phyloP scores from a whole-genome alignment of 2,329 filamentous ascomycete genomes.

The Kalmusia sp. region DNA sequence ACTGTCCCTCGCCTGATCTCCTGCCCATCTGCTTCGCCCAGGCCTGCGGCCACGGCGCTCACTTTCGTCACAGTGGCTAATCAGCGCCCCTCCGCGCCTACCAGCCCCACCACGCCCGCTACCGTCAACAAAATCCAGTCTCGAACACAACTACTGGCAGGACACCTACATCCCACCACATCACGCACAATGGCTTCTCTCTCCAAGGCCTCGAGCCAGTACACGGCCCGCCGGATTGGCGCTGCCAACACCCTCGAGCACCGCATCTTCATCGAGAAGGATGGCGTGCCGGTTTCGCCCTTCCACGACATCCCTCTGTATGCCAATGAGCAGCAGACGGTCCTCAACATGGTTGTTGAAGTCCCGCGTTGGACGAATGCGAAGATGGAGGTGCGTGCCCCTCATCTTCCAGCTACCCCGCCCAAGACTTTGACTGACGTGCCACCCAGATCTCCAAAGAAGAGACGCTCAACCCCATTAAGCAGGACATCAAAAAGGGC shows the following conservation, averaged over 20 bases:
- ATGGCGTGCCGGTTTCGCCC: slow-evolving; percentile 90
- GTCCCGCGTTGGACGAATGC: slow-evolving; percentile 99
- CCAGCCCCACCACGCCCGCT: slow-evolving; percentile 47
- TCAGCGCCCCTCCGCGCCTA: slow-evolving; percentile 39
- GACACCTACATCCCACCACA: slow-evolving; percentile 45
- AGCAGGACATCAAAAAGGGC: slow-evolving; percentile 99
- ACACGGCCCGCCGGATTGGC: slow-evolving; percentile 84
- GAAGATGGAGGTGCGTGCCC: slow-evolving; percentile 87
- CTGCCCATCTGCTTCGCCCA: slow-evolving; percentile 32
- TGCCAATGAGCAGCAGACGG: slow-evolving; percentile 92
- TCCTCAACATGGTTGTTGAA: slow-evolving; percentile 99
- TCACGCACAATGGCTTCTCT: slow-evolving; percentile 27
- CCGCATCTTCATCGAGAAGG: slow-evolving; percentile 97
- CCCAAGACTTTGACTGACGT: slow-evolving; percentile 26
- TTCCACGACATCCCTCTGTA: slow-evolving; percentile 99
- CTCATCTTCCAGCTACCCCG: slow-evolving; percentile 22
- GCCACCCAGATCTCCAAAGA: slow-evolving; percentile 90
- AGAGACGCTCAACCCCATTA: slow-evolving; percentile 97
- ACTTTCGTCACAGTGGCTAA: slow-evolving; percentile 50
- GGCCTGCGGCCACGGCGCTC: slow-evolving; percentile 32
- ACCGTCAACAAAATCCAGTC: slow-evolving; percentile 49
- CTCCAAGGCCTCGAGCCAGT: slow-evolving; percentile 68
- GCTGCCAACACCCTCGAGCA: slow-evolving; percentile 94
- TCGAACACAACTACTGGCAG: slow-evolving; percentile 47
- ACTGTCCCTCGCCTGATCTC: slow-evolving; percentile 15